Evolutionary conservation across 2,329 filamentous ascomycete genomes (phyloP).

Genomic region (Dactylellina parvicollis): DNA sequence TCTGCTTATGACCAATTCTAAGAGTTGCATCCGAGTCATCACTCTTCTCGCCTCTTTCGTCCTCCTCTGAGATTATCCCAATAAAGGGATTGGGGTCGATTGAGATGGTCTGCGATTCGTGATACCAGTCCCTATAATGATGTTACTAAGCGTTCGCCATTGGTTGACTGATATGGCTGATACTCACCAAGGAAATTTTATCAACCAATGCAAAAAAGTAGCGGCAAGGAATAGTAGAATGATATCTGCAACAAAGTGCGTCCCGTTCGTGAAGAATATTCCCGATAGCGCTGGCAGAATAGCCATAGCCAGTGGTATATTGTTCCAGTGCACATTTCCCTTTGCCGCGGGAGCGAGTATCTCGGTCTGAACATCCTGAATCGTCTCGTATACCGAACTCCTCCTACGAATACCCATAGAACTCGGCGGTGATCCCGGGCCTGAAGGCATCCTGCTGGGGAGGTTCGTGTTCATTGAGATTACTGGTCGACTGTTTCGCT

Average conservation of each 20-base stretch:
- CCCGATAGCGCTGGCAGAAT: conserved; percentile 87
- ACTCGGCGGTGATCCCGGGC: conserved; percentile 16
- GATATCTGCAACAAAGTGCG: conserved; percentile 82
- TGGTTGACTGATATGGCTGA: background rate
- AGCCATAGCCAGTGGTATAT: conserved; percentile 82
- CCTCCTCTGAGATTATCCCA: conserved; percentile 54
- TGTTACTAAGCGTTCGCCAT: background rate
- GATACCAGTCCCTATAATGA: conserved; percentile 66
- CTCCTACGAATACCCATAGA: conserved; percentile 22
- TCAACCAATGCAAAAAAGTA: conserved; percentile 90
- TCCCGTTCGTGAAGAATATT: conserved; percentile 84
- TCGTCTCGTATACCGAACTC: conserved; percentile 47
- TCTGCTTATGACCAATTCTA: conserved; percentile 56
- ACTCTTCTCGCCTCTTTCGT: conserved; percentile 56
- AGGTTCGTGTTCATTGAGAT: conserved; percentile 35
- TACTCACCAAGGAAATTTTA: conserved; percentile 84
- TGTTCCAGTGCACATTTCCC: conserved; percentile 71
- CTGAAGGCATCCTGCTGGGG: conserved; percentile 19
- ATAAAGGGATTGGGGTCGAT: conserved; percentile 46
- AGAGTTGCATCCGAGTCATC: conserved; percentile 63
- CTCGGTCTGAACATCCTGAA: conserved; percentile 49
- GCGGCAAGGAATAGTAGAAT: conserved; percentile 81
- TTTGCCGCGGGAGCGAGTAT: conserved; percentile 42
- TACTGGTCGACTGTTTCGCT: conserved; percentile 28
- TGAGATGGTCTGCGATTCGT: conserved; percentile 62